phyloP scores from a whole-genome alignment of 2,329 filamentous ascomycete species.

The Colletotrichum sublineola region DNA sequence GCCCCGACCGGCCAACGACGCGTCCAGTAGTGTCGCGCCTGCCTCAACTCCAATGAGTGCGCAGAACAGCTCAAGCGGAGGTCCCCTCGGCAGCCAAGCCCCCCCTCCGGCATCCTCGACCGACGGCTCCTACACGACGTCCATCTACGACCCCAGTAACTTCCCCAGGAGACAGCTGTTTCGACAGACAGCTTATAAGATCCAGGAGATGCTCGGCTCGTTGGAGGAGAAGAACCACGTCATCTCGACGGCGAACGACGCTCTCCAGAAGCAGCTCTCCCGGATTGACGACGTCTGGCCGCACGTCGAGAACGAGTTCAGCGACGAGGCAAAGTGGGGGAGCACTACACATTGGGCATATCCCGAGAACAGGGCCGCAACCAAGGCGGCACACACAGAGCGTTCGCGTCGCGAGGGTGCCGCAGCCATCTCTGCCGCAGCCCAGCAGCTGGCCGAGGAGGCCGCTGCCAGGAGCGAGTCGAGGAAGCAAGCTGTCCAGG shows the following conservation, averaged over 20 bases:
- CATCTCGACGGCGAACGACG: conserved; percentile 90
- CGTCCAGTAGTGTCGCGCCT: conserved; percentile 57
- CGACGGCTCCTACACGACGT: conserved; percentile 58
- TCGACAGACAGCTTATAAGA: conserved; percentile 80
- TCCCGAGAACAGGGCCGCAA: conserved; percentile 79
- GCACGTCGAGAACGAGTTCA: conserved; percentile 89
- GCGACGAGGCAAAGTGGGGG: conserved; percentile 93
- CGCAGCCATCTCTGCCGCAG: conserved; percentile 81
- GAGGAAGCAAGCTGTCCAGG: conserved; percentile 83
- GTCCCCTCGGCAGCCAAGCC: conserved; percentile 52
- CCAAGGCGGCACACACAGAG: conserved; percentile 75
- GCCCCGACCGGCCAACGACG: conserved; percentile 59
- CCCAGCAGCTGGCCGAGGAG: conserved; percentile 83
- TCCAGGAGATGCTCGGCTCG: conserved; percentile 88
- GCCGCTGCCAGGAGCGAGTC: conserved; percentile 87
- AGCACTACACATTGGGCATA: conserved; percentile 97
- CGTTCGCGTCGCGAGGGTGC: conserved; percentile 83
- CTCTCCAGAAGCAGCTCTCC: conserved; percentile 84
- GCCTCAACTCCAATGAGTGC: conserved; percentile 63
- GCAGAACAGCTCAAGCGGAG: conserved; percentile 62
- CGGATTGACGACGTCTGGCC: conserved; percentile 91
- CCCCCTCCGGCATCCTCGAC: conserved; percentile 54
- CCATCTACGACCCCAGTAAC: conserved; percentile 69
- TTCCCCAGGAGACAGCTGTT: conserved; percentile 80
- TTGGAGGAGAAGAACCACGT: conserved; percentile 99